A percentile compares a stretch with the other conserved stretches of the same genome.
Evolutionary conservation across 768 basidiomycete species (phyloP).

Genomic region (Trametes cinnabarina): DNA sequence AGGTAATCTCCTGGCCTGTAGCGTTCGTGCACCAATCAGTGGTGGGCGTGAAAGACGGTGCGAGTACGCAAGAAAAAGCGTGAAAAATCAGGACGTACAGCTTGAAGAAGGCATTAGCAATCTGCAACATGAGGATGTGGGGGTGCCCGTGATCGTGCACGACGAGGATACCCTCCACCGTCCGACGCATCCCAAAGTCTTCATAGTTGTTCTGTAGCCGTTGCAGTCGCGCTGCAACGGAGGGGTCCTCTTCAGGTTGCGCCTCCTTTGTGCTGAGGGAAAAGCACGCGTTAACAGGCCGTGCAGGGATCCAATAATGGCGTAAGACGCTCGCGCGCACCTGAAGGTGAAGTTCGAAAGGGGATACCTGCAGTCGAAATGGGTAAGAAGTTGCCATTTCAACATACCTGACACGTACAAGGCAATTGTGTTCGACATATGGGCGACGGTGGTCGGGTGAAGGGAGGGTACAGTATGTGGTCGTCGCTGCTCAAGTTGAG

Average conservation of each 20-base stretch:
- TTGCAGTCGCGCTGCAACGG: slow-evolving; percentile 90
- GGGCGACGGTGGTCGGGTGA: neutral
- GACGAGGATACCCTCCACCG: slow-evolving; percentile 86
- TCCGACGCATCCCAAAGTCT: slow-evolving; percentile 94
- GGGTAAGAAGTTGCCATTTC: neutral
- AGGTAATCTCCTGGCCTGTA: slow-evolving; percentile 95
- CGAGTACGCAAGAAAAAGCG: neutral
- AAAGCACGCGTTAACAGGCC: neutral
- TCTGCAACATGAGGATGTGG: slow-evolving; percentile 96
- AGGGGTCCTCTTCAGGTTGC: slow-evolving; percentile 96
- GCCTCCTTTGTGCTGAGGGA: slow-evolving; percentile 82
- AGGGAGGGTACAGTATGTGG: neutral
- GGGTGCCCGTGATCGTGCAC: slow-evolving; percentile 97
- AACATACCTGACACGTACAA: slow-evolving; percentile 34
- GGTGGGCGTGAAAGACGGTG: neutral
- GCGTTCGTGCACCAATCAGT: neutral
- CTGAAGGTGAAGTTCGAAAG: slow-evolving; percentile 93
- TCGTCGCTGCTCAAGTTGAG: neutral
- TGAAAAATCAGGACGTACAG: slow-evolving; percentile 58
- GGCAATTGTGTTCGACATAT: slow-evolving; percentile 54
- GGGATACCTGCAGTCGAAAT: slow-evolving; percentile 55
- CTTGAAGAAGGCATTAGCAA: slow-evolving; percentile 99
- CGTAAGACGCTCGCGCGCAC: slow-evolving; percentile 40
- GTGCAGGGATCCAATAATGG: too few relatives aligned
- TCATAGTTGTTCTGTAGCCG: slow-evolving; percentile 96